Conservation (phyloP, 129 eudicot species). For the Flaveria robusta region DNA sequence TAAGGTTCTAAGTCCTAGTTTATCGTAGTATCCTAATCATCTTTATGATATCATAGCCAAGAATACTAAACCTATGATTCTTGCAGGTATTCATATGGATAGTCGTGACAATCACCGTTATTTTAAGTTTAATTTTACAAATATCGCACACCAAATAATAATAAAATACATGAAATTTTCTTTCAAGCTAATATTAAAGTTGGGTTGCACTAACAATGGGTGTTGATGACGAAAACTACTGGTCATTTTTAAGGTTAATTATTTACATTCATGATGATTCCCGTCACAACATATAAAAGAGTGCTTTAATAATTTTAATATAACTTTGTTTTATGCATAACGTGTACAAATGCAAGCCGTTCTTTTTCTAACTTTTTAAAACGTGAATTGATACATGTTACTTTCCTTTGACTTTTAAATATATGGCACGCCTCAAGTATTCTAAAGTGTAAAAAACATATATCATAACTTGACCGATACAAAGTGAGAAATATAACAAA, state of each 20-base stretch:
- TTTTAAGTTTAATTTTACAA: too few species aligned
- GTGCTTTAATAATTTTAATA: neutral
- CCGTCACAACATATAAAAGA: neutral
- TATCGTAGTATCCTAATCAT: too few species aligned
- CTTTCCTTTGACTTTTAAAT: neutral
- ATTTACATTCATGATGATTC: neutral
- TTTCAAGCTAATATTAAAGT: neutral
- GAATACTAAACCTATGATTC: too few species aligned
- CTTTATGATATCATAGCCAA: too few species aligned
- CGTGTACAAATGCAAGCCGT: neutral
- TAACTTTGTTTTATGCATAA: conserved; percentile 11
- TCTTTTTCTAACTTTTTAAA: neutral
- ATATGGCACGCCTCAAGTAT: neutral
- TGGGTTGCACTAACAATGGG: neutral
- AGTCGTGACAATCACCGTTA: too few species aligned
- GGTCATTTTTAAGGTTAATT: neutral
- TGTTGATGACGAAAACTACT: conserved; percentile 3
- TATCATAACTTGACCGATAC: neutral
- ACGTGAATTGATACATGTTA: neutral
- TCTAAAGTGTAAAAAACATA: neutral
- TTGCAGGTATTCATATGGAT: too few species aligned
- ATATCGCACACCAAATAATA: too few species aligned
- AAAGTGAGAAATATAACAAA: neutral
- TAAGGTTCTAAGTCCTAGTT: too few species aligned
- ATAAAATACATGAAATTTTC: neutral